Evolutionary conservation across 2,329 filamentous ascomycete species (phyloP).

Genomic region (Amphichorda felina): DNA sequence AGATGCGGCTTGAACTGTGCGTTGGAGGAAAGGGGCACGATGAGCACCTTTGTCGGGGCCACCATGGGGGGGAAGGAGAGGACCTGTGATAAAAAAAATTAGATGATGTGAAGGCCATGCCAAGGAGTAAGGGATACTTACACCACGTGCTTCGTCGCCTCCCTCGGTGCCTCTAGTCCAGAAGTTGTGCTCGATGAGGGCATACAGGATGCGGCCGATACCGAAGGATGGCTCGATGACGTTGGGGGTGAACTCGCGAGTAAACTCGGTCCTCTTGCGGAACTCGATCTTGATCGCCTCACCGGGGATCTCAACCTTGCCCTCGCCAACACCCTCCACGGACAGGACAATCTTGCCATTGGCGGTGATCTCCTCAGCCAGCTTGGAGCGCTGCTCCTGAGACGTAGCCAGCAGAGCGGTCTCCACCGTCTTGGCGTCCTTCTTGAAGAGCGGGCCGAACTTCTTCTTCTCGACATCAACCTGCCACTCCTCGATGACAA

Average conservation of each 20-base stretch:
- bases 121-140: slow-evolving; percentile 36
- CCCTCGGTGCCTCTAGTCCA: slow-evolving; percentile 63
- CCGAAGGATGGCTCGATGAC: slow-evolving; percentile 97
- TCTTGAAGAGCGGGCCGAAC: slow-evolving; percentile 91
- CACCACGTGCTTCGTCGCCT: slow-evolving; percentile 66
- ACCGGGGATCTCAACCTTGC: slow-evolving; percentile 67
- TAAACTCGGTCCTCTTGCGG: slow-evolving; percentile 69
- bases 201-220: slow-evolving; percentile 89
- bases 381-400: slow-evolving; percentile 71
- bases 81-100: slow-evolving; percentile 20
- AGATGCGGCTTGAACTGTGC: slow-evolving; percentile 70
- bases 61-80: slow-evolving; percentile 48
- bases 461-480: slow-evolving; percentile 88
- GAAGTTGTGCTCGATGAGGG: slow-evolving; percentile 87
- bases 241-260: slow-evolving; percentile 86
- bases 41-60: slow-evolving; percentile 89
- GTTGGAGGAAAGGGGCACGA: slow-evolving; percentile 80
- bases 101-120: no score
- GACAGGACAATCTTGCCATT: slow-evolving; percentile 67
- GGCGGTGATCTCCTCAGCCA: slow-evolving; percentile 61
- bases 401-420: slow-evolving; percentile 61
- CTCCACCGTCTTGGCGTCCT: slow-evolving; percentile 80
- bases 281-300: slow-evolving; percentile 79
- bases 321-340: slow-evolving; percentile 53
- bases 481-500: slow-evolving; percentile 75